Evolutionary conservation across 2,329 filamentous ascomycete genomes (phyloP).

Genomic region (Calonectria pseudoreteaudii): DNA sequence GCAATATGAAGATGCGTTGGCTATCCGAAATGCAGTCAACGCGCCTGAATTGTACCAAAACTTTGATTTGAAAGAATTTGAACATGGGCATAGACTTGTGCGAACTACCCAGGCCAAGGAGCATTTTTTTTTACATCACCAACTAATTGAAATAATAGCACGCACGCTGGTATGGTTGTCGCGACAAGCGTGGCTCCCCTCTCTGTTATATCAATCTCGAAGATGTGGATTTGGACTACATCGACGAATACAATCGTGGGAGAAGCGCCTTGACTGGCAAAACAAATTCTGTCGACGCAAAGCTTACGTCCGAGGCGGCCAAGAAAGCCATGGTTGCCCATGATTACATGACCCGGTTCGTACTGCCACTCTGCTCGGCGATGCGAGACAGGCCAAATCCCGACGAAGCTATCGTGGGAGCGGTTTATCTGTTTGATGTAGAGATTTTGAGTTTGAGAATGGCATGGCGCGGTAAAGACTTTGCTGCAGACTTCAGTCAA

Average conservation of each 20-base stretch:
- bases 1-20: not conserved
- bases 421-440: not conserved
- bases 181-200: not conserved
- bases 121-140: too few species aligned
- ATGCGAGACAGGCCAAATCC: not conserved
- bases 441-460: not conserved
- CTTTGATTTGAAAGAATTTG: not conserved
- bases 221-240: not conserved
- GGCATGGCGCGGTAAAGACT: not conserved
- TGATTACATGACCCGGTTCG: not conserved
- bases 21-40: not conserved
- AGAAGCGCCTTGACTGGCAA: not conserved
- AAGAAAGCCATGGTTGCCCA: not conserved
- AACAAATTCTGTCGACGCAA: not conserved
- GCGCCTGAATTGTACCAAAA: not conserved
- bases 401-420: not conserved
- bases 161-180: not conserved
- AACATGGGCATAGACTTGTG: not conserved
- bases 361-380: not conserved
- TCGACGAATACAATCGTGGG: not conserved
- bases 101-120: too few species aligned
- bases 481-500: not conserved
- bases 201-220: not conserved
- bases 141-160: not conserved
- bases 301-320: not conserved